Base-by-base conservation (phyloP, 108 stramenopile genomes). In the Cyclotella baltica region DNA sequence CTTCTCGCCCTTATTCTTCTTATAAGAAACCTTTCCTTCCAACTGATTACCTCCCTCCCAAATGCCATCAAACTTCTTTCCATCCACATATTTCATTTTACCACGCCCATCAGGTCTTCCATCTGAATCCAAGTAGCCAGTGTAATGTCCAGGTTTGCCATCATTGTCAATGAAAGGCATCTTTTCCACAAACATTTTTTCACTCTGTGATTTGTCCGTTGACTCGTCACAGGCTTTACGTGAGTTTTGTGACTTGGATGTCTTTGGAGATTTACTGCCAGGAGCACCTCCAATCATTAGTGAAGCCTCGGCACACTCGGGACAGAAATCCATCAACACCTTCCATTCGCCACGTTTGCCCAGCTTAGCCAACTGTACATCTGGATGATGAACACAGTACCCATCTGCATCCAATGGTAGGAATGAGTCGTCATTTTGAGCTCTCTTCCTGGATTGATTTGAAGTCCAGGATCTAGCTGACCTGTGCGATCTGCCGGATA, bases 271-370 rank as follows among this genome's bases (percentile, higher is more conserved):
- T n/a, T 38, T 56, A 55, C 53, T 52, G 4, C 52, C 56, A 1
- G 58, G 34, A 22, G 65, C 55, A 1, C 75, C 66, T 33, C 64
- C 53, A 30, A 76, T 55, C 43, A 59, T 53, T 3, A 75, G 73
- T 30, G 73, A 65, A 25, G 48, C 63, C 46, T 65, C 63, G 5
- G 63, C 73, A 37, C 73, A 75, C 36, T 64, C 75, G n/a, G 75
- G 75, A 22, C 75, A 76, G 30, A 76, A 76, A 67, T 76, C 75
- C 46, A 76, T 28, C 8, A 76, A 28, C 0, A 76, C 56, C 23
- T 76, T 66, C 75, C 75, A 76, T 0, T 36, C 75, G 20, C 75
- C 66, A 27, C 52, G 64, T 35, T 48, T 66, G 31, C 65, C 25
- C 19, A 67, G 18, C 28, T 67, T 67, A 16, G 75, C 75, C 28